phyloP scores from a whole-genome alignment of 768 basidiomycete genomes.

The Lyophyllum semitale region DNA sequence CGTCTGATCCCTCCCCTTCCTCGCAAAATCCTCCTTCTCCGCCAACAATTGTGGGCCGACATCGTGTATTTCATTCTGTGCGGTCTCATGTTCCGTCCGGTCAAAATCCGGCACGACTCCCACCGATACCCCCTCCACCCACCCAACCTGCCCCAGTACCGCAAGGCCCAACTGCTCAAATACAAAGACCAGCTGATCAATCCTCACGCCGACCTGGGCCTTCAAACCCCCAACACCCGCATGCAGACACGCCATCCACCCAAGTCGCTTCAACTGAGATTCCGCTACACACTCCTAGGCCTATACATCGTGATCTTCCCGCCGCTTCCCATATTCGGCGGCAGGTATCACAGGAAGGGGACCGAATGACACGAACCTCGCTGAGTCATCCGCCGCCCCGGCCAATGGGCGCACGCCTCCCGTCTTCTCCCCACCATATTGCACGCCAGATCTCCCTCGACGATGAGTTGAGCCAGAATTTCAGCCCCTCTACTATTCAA shows the following conservation, averaged over 20 bases:
- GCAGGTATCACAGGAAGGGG: constrained; percentile 2
- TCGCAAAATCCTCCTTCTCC: neutral
- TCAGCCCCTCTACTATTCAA: constrained; percentile 2
- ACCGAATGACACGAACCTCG: neutral
- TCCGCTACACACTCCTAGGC: neutral
- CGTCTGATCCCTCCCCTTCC: constrained; percentile 13
- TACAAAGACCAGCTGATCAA: neutral
- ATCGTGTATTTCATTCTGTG: neutral
- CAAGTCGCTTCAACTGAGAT: neutral
- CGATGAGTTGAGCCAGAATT: neutral
- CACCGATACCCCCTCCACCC: constrained; percentile 19
- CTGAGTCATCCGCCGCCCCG: neutral
- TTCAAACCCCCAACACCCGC: constrained; percentile 3
- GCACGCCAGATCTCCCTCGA: constrained; percentile 7
- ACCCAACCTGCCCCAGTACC: constrained; percentile 15
- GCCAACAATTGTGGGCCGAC: neutral
- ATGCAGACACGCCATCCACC: neutral
- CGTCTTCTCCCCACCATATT: neutral
- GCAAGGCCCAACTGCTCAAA: neutral
- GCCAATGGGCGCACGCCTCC: constrained; percentile 8
- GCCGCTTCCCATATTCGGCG: neutral
- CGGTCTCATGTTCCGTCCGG: neutral
- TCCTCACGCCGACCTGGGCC: neutral
- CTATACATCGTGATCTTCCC: neutral
- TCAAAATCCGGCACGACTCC: constrained; percentile 1